Base-by-base conservation (phyloP, 495 filamentous ascomycete genomes). In the Tuber borchii region DNA sequence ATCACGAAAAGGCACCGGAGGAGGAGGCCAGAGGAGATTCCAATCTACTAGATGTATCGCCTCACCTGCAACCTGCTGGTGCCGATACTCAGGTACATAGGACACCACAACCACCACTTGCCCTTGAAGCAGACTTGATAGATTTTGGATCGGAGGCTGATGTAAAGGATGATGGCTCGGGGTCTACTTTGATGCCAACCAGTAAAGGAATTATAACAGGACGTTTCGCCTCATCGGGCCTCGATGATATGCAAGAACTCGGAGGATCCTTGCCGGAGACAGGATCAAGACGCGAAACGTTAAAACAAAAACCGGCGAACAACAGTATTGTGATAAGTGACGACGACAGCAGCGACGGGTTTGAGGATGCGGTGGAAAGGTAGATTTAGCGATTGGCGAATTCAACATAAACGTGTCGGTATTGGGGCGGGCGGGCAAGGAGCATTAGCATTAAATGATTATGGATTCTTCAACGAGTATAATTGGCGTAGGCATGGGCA, bases 291-390 rank as follows among this genome's bases (percentile, higher is more conserved):
- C 12, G n/a, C n/a, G 26, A 31, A 65, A 65, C 10, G 26, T 65
- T 65, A 6, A 14, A 65, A 31, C 56, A 26, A 65, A 65, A 65
- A 31, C 12, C 56, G n/a, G 56, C 10, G 56, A n/a, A n/a, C n/a
- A 31, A n/a, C 56, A 31, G 56, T 65, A 31, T 65, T 31, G 56
- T 65, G 56, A 65, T 65, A 7, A 65, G 26, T 17, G 20, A 73
- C 43, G 73, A 75, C n/a, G 77, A 78, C 10, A 70, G 73, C 71
- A 75, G 73, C 51, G 78, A 71, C 22, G 51, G 75, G n/a, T 79
- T 79, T 75, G 87, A 75, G 73, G 76, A 79, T 79, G 73, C 70
- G 56, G 72, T 75, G 45, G 78, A 78, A 45, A 19, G 10, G 42
- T 79, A 65, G 56, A 31, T 65, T 31, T 65, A 26, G 26, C 7